A percentile compares a stretch with the other conserved stretches of the same genome.
These are phyloP conservation scores for Kluyveromyces sp. DNA, from an alignment of 1,139 yeast species.

Conservation along the genomic window DNA sequence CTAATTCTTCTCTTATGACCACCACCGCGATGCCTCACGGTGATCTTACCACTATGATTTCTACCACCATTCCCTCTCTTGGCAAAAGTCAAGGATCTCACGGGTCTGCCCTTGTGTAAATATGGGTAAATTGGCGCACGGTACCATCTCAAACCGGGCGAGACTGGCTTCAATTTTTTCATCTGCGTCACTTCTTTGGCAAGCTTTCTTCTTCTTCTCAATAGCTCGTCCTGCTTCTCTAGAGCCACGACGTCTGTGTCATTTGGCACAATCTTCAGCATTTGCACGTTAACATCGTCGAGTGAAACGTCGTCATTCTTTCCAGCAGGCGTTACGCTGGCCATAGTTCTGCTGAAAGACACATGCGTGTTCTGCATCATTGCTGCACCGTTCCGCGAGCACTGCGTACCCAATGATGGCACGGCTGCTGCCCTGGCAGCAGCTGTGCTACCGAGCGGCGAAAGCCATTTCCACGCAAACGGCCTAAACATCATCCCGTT, in stretches of 20 bases:
- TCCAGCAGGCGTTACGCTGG: not conserved
- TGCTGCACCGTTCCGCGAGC: not conserved
- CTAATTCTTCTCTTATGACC: constrained; percentile 89
- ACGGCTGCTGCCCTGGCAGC: not conserved
- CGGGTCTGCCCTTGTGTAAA: constrained; percentile 79
- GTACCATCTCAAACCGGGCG: constrained; percentile 88
- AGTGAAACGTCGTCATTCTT: not conserved
- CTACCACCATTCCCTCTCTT: constrained; percentile 80
- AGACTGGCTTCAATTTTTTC: constrained; percentile 70
- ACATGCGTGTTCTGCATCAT: not conserved
- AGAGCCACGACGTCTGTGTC: constrained; percentile 52
- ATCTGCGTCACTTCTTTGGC: constrained; percentile 63
- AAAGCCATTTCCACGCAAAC: not conserved
- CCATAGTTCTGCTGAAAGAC: not conserved
- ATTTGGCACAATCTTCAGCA: constrained; percentile 37
- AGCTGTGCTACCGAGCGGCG: not conserved
- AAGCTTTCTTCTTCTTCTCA: constrained; percentile 66
- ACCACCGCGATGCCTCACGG: constrained; percentile 94
- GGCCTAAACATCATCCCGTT: not conserved
- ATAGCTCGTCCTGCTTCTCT: constrained; percentile 70
- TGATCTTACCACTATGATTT: constrained; percentile 79
- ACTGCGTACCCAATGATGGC: not conserved
- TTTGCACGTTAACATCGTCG: constrained; percentile 16
- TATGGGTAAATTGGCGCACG: constrained; percentile 82
- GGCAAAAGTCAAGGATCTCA: constrained; percentile 66